phyloP scores from a whole-genome alignment of 148 eudicot genomes.

The Simmondsia chinensis region DNA sequence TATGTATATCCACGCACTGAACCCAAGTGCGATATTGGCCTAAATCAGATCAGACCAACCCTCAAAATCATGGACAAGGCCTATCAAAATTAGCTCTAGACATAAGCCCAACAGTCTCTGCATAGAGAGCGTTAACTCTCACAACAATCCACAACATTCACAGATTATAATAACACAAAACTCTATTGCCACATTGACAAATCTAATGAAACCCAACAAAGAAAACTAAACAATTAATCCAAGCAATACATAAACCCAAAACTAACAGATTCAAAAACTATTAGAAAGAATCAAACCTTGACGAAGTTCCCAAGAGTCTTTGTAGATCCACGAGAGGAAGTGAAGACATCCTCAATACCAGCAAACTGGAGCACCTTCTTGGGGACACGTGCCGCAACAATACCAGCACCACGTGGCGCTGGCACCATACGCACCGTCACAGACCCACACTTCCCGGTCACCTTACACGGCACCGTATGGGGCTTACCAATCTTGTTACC shows the following conservation, averaged over 20 bases:
- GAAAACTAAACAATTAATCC: background rate
- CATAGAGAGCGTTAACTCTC: too few relatives aligned
- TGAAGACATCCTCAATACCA: constrained; percentile 85
- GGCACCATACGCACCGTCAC: constrained; percentile 83
- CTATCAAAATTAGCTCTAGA: too few relatives aligned
- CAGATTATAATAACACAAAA: too few relatives aligned
- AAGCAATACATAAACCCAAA: too few relatives aligned
- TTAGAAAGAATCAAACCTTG: constrained; percentile 34
- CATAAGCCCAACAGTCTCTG: too few relatives aligned
- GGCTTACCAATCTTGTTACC: constrained; percentile 88
- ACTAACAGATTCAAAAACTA: too few relatives aligned
- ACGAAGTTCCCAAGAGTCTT: constrained; percentile 87
- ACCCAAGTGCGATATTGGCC: too few relatives aligned
- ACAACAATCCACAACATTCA: too few relatives aligned
- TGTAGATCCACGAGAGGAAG: constrained; percentile 80
- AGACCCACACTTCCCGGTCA: constrained; percentile 82
- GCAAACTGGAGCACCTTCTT: constrained; percentile 92
- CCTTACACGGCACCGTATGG: constrained; percentile 81
- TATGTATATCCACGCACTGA: too few relatives aligned
- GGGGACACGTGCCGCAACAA: constrained; percentile 79
- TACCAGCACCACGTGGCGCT: constrained; percentile 82
- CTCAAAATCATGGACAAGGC: too few relatives aligned
- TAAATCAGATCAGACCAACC: too few relatives aligned
- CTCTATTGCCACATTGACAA: too few relatives aligned
- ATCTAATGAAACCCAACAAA: background rate